Conservation (phyloP, 345 rosid genomes). For the Dimocarpus longan region DNA sequence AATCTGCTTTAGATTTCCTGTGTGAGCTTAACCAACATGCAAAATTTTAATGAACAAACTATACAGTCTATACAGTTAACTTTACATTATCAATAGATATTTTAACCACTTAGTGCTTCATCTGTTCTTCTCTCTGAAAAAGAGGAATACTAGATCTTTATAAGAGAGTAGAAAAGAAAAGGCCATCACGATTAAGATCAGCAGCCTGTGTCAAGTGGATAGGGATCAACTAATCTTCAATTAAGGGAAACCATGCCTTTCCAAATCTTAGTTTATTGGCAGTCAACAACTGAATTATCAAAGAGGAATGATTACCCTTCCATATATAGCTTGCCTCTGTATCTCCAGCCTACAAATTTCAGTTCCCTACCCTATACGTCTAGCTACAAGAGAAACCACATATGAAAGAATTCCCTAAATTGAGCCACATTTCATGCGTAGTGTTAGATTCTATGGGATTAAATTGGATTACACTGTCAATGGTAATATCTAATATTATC, state of each 20-base stretch:
- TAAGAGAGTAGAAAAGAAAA: not conserved
- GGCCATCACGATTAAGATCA: not conserved
- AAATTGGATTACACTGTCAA: no score
- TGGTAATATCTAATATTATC: no score
- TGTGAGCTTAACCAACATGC: not conserved
- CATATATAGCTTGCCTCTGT: not conserved
- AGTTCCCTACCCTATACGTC: not conserved
- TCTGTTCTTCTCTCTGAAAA: not conserved
- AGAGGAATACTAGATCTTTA: not conserved
- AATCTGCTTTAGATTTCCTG: not conserved
- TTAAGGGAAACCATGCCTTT: not conserved
- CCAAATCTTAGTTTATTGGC: not conserved
- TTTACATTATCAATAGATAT: not conserved
- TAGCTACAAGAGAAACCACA: not conserved
- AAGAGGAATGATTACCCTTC: not conserved
- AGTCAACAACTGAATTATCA: not conserved
- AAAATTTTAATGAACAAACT: not conserved
- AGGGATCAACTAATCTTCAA: slow-evolving; percentile 5
- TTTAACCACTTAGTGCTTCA: slow-evolving; percentile 8
- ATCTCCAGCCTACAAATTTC: not conserved
- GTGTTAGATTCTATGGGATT: no score
- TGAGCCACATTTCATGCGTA: no score
- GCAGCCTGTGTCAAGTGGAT: not conserved
- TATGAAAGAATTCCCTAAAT: not conserved
- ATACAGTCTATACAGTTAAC: not conserved